These are phyloP conservation scores for Perkinsela sp. DNA, from an alignment of 208 protist species.

Conservation along the genomic window DNA sequence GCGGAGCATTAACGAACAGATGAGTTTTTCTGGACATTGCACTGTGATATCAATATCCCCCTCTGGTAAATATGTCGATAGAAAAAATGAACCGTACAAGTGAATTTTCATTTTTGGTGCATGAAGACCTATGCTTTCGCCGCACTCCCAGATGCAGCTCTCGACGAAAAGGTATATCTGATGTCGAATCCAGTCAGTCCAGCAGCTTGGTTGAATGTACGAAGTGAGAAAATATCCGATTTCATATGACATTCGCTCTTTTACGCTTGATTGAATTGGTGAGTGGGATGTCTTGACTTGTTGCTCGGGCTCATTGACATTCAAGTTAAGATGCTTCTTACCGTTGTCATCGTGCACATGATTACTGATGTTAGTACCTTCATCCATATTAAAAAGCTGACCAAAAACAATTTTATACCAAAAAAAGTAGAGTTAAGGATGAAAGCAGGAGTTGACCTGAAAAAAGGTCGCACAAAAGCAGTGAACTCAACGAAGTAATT, in stretches of 20 bases:
- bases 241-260: not conserved
- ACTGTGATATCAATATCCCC: constrained; percentile 11
- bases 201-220: not conserved
- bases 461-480: not conserved
- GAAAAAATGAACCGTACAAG: constrained; percentile 7
- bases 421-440: not conserved
- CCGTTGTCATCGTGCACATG: not conserved
- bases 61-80: constrained; percentile 10
- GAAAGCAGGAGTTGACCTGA: not conserved
- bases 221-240: not conserved
- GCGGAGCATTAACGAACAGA: not conserved
- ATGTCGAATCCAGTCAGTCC: not conserved
- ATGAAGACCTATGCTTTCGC: not conserved
- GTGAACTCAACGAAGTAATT: not conserved
- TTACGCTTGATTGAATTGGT: not conserved
- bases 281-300: not conserved
- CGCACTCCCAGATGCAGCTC: not conserved
- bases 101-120: not conserved
- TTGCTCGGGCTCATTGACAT: not conserved
- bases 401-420: not conserved
- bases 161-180: not conserved
- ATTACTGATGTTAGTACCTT: not conserved
- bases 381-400: not conserved
- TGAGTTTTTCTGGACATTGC: not conserved
- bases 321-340: not conserved